A percentile compares a stretch with the other conserved stretches of the same genome.
Conservation (phyloP, 1,139 yeast genomes). For the Chernovozyma sophiae-reginae region DNA sequence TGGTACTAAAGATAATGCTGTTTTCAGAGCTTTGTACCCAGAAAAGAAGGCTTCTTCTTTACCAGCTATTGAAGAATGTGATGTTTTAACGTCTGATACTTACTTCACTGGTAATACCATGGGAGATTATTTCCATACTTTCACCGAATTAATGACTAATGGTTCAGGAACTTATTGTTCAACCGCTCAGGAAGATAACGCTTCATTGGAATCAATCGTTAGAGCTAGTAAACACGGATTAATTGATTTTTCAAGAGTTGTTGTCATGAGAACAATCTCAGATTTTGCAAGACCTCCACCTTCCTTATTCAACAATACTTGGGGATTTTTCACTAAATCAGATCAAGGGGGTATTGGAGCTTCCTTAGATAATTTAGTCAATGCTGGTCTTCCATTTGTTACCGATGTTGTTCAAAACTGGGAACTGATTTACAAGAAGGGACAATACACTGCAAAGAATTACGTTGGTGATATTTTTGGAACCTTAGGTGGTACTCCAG, state of each 20-base stretch:
- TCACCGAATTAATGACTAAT: slow-evolving; percentile 50
- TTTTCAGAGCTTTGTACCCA: slow-evolving; percentile 45
- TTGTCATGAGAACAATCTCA: slow-evolving; percentile 60
- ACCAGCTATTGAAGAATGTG: slow-evolving; percentile 54
- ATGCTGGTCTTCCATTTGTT: slow-evolving; percentile 54
- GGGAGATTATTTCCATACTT: slow-evolving; percentile 47
- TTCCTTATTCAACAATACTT: slow-evolving; percentile 36
- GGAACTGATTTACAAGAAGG: slow-evolving; percentile 40
- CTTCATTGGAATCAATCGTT: slow-evolving; percentile 55
- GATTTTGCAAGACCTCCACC: slow-evolving; percentile 60
- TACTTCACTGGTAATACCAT: slow-evolving; percentile 55
- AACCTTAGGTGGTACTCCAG: slow-evolving; percentile 40
- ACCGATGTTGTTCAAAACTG: slow-evolving; percentile 52
- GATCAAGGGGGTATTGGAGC: slow-evolving; percentile 51
- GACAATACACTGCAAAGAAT: slow-evolving; percentile 41
- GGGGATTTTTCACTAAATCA: slow-evolving; percentile 47
- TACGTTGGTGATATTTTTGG: slow-evolving; percentile 60
- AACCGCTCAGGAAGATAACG: slow-evolving; percentile 69
- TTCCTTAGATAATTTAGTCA: slow-evolving; percentile 48
- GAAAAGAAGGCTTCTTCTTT: slow-evolving; percentile 46
- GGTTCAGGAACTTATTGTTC: slow-evolving; percentile 58
- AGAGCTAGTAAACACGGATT: slow-evolving; percentile 54
- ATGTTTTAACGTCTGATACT: slow-evolving; percentile 57
- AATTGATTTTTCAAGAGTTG: slow-evolving; percentile 54
- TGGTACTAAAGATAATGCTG: slow-evolving; percentile 42